Percentiles rank a stretch among this genome's conserved stretches.
Evolutionary conservation across 345 rosid genomes (phyloP).

Genomic region (Luvunga scandens): DNA sequence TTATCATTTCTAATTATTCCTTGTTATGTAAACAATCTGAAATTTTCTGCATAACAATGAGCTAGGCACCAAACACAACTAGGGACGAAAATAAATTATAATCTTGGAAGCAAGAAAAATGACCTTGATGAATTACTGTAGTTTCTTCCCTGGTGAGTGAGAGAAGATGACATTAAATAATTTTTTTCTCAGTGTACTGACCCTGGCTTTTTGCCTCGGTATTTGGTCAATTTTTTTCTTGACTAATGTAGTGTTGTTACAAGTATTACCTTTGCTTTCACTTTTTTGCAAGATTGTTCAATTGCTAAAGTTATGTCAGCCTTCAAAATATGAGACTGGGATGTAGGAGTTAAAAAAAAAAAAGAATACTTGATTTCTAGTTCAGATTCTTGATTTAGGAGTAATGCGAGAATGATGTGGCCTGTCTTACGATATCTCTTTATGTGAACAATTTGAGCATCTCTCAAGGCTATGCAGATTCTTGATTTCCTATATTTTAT

Average conservation of each 20-base stretch:
- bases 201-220: neutral
- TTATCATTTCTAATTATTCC: neutral
- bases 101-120: neutral
- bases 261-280: neutral
- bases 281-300: neutral
- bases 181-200: neutral
- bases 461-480: neutral
- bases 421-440: too few relatives aligned
- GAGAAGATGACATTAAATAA: neutral
- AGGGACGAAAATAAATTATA: neutral
- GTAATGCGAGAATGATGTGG: neutral
- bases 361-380: neutral
- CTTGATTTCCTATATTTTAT: neutral
- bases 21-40: neutral
- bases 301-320: neutral
- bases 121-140: neutral
- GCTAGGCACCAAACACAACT: neutral
- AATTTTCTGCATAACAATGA: neutral
- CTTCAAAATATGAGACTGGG: neutral
- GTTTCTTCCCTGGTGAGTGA: neutral
- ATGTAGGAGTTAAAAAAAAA: neutral
- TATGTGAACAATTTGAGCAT: too few relatives aligned
- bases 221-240: neutral
- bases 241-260: neutral
- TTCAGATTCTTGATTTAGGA: neutral